Evolutionary conservation across 1,284 basidiomycete genomes (phyloP).

Genomic region (Microbotryomycetes sp.): DNA sequence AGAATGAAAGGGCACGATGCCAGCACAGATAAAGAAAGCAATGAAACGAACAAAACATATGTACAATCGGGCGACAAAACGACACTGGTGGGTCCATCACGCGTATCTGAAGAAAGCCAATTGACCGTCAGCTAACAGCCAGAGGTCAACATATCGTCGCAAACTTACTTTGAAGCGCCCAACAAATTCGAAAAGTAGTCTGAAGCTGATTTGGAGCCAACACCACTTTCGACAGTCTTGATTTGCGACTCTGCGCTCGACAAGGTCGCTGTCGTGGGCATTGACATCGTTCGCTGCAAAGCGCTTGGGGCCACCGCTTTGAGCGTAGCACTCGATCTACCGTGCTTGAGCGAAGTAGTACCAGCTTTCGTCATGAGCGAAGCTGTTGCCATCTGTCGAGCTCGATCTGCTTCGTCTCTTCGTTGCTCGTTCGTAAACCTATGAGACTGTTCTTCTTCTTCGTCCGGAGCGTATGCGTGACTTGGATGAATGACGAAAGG

Average conservation of each 20-base stretch:
- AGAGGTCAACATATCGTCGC: neutral
- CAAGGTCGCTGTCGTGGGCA: neutral
- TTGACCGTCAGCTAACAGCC: neutral
- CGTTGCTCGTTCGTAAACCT: neutral
- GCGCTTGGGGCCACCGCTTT: neutral
- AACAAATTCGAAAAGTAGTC: slow-evolving; percentile 16
- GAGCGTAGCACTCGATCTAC: neutral
- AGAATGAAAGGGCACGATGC: no score
- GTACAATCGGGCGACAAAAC: no score
- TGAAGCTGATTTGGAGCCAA: slow-evolving; percentile 2
- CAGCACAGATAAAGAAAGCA: no score
- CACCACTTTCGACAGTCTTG: neutral
- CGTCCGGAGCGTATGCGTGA: neutral
- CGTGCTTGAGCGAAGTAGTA: no score
- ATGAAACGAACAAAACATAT: no score
- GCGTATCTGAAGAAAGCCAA: no score
- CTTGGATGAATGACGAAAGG: slow-evolving; percentile 6
- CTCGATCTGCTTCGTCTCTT: neutral
- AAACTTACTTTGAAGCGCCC: slow-evolving; percentile 4
- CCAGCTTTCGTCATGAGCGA: neutral
- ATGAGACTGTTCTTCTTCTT: neutral
- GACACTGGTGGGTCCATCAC: no score
- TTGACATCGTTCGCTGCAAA: neutral
- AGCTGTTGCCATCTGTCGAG: neutral
- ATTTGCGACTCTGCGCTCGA: no score